Base-by-base conservation (phyloP, 495 filamentous ascomycete genomes). In the Endocarpon pusillum region DNA sequence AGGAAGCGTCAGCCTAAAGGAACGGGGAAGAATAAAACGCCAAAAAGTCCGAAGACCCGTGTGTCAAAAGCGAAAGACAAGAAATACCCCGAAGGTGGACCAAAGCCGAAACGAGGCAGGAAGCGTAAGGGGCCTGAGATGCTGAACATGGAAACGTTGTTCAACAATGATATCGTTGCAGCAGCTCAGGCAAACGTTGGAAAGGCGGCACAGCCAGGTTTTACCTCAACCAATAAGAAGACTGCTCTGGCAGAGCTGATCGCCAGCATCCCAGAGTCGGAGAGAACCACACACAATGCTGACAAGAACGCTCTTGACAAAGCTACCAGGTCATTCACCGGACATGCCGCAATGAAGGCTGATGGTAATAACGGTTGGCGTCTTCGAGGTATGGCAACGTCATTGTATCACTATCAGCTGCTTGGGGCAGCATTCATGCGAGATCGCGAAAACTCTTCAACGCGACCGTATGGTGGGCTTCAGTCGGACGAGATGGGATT, bases 401-500 rank as follows among this genome's bases (percentile, higher is more conserved):
- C 54, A 2, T 43, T 76, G 0, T 64, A 59, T 21, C 47, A 56
- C 36, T 61, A 73, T 37, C 73, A 78, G 41, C 36, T 78, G 12
- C 37, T 69, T 1, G 69, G 64, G 12, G 58, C 57, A 3, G 60
- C 58, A 0, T 75, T 66, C 48, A 77, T 77, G 73, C 42, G 67
- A 8, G 41, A 55, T 1, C 57, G 70, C 16, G 75, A 80, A 37
- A 48, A 55, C 3, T 56, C 46, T 0, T 18, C 32, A 0, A 19
- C 40, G 0, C 34, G 43, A 9, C 67, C 70, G 0, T 46, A 46
- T 16, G 72, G 73, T 0, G 72, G 74, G 0, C 48, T 79, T 5
- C 42, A 69, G 1, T 66, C 63, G 1, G 73, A 80, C 42, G 48
- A 55, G 12, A 78, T 79, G 73, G 75, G 75, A 0, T 47, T 78